Base-by-base conservation (phyloP, 1,284 basidiomycete species). In the Macrocybe sp. region DNA sequence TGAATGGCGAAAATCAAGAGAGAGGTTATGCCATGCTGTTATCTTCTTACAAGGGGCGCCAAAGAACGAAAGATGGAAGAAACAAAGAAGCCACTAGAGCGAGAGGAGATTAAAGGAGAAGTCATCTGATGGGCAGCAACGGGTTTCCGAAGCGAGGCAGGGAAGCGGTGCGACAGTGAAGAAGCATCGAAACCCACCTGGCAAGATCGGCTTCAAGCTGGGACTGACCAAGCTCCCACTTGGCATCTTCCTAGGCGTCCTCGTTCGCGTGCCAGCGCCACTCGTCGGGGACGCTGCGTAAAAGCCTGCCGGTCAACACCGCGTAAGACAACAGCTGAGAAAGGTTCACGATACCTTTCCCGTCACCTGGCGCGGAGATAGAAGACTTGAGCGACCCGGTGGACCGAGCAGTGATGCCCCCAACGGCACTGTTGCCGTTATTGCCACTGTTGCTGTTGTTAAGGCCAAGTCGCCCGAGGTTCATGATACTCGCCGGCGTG, bases 401-500 rank as follows among this genome's bases (percentile, higher is more conserved):
- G 22, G 22, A 22, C 4, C 22, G 22, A 22, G 22, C 22, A 22
- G 3, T 4, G 22, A 22, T 22, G 22, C 22, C 22, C 22, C 22
- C 22, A 22, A 22, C 22, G 4, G 22, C 22, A 22, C 22, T 22
- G 22, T 22, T 22, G 22, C 22, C 22, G 4, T 22, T 22, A 22
- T 22, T 48, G 38, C 40, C 12, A 12, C 30, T 73, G 42, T 70
- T 47, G 28, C 40, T 74, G 42, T 73, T 74, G 40, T 78, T 69
- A 6, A 22, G 22, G 22, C 78, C 78, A 11, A 83, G 60, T 36
- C 76, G 67, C 2, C 83, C 84, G 11, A 95, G 74, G 53, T 92
- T 92, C 88, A 95, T 89, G 57, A 94, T 83, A 52, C 79, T 88
- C 0, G 89, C 85, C 0, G 92, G 91, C 0, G 92, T 95, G 45